A percentile compares a stretch with the other conserved stretches of the same genome.
Evolutionary conservation across 352 stramenopile species (phyloP).

Genomic region (Phytophthora tubulina): DNA sequence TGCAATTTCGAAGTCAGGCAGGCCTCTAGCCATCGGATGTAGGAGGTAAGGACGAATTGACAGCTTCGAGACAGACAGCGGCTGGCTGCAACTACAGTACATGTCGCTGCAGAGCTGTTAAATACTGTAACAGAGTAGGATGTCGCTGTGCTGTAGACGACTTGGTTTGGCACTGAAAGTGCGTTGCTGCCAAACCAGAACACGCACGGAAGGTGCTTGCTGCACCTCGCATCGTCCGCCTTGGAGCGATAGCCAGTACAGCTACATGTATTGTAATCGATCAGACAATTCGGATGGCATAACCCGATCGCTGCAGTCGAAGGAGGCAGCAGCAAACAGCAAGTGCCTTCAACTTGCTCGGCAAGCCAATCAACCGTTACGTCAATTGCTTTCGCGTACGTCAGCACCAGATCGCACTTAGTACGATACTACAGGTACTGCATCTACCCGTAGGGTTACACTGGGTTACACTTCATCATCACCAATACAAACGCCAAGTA

Average conservation of each 20-base stretch:
- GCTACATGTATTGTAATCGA: not conserved
- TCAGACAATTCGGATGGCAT: not conserved
- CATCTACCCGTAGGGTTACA: not conserved
- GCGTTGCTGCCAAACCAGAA: slow-evolving; percentile 7
- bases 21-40: not conserved
- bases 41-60: not conserved
- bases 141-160: not conserved
- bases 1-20: not conserved
- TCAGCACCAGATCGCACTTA: slow-evolving; percentile 17
- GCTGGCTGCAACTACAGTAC: not conserved
- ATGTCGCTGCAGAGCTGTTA: not conserved
- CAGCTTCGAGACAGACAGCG: not conserved
- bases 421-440: not conserved
- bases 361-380: not conserved
- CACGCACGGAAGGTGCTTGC: slow-evolving; percentile 7
- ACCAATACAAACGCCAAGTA: slow-evolving; percentile 13
- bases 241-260: slow-evolving; percentile 29
- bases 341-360: not conserved
- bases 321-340: not conserved
- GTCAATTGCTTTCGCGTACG: slow-evolving; percentile 10
- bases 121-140: not conserved
- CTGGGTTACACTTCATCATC: not conserved
- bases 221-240: slow-evolving; percentile 10
- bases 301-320: slow-evolving; percentile 4
- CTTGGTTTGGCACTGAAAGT: not conserved